These are phyloP conservation scores for Beauveria asiatica DNA, from an alignment of 2,329 filamentous ascomycete genomes.

Conservation along the genomic window DNA sequence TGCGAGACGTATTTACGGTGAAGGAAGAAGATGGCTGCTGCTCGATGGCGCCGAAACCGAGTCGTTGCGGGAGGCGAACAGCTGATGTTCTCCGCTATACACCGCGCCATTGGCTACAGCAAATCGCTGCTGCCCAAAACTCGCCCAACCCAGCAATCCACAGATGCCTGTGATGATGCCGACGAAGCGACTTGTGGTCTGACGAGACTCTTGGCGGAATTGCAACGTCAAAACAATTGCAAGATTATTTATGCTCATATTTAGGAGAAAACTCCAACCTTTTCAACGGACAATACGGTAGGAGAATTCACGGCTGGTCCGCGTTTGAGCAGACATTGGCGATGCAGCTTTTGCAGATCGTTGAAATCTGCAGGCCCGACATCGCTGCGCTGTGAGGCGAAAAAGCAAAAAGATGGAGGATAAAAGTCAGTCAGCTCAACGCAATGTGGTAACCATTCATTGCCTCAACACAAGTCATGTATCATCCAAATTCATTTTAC, in stretches of 20 bases:
- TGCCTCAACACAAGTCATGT: background rate
- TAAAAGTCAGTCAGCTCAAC: too few relatives aligned
- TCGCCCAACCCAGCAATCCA: background rate
- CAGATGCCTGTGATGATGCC: background rate
- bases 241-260: too few relatives aligned
- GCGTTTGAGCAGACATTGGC: background rate
- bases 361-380: background rate
- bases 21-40: background rate
- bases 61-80: background rate
- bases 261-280: too few relatives aligned
- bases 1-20: background rate
- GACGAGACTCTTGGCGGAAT: too few relatives aligned
- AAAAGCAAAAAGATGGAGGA: background rate
- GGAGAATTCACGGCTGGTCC: background rate
- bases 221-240: background rate
- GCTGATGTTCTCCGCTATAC: slow-evolving; percentile 2
- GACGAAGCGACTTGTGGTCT: too few relatives aligned
- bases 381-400: background rate
- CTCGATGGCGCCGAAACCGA: background rate
- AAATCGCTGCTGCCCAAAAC: slow-evolving; percentile 4
- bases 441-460: background rate
- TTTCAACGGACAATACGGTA: background rate
- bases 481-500: background rate
- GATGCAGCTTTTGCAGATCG: background rate
- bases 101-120: slow-evolving; percentile 3